Evolutionary conservation across 306 rosid species (phyloP).

Genomic region (Quercus ilex): DNA sequence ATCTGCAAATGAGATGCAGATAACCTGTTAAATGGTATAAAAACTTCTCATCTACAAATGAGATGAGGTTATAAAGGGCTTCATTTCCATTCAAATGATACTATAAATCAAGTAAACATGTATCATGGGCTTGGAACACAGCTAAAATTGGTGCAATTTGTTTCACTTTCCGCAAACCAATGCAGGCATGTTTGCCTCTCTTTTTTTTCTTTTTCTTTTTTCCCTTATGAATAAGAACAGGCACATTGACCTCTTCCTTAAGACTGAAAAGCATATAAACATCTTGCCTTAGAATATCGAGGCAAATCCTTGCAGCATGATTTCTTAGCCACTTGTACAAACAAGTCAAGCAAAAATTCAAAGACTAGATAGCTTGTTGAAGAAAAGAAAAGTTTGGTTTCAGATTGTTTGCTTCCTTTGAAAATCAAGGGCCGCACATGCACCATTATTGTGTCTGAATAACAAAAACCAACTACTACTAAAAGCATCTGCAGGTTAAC

Average conservation of each 20-base stretch:
- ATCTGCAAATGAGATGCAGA: neutral
- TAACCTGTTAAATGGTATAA: slow-evolving; percentile 7
- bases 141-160: neutral
- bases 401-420: neutral
- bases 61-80: neutral
- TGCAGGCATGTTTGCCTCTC: neutral
- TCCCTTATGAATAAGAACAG: neutral
- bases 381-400: neutral
- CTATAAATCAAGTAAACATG: neutral
- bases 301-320: neutral
- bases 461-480: slow-evolving; percentile 14
- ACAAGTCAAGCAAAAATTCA: neutral
- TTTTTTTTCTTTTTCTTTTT: too few relatives aligned
- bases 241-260: neutral
- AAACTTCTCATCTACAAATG: neutral
- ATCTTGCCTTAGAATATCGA: neutral
- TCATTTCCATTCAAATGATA: neutral
- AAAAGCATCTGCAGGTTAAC: neutral
- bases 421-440: neutral
- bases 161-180: neutral
- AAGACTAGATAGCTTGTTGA: neutral
- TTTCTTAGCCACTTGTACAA: neutral
- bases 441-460: slow-evolving; percentile 14
- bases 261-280: neutral
- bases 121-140: neutral